Percentiles rank a stretch among this genome's conserved stretches.
phyloP scores from a whole-genome alignment of 2,329 filamentous ascomycete species.

The Canariomyces notabilis region DNA sequence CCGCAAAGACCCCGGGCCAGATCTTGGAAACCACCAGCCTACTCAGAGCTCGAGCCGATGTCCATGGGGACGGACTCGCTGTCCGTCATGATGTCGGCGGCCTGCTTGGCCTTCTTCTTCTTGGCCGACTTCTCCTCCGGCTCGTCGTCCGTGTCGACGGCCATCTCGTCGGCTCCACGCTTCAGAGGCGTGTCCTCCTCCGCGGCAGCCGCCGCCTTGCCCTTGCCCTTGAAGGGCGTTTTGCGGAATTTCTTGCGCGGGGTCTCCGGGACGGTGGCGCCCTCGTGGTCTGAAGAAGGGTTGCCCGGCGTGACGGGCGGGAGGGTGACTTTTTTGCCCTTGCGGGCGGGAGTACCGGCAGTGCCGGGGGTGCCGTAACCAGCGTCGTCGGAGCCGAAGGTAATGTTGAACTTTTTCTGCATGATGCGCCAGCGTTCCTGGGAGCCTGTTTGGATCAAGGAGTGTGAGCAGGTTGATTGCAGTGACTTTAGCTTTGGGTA shows the following conservation, averaged over 20 bases:
- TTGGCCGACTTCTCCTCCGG: slow-evolving; percentile 1
- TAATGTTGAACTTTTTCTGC: slow-evolving; percentile 9
- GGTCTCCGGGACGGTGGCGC: not conserved
- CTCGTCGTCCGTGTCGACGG: not conserved
- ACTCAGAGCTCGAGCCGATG: not conserved
- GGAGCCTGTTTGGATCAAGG: not conserved
- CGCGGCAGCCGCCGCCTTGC: not conserved
- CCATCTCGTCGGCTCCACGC: not conserved
- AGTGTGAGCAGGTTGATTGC: slow-evolving; percentile 1
- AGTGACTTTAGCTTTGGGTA: too few relatives aligned
- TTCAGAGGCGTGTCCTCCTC: too few relatives aligned
- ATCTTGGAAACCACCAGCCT: too few relatives aligned
- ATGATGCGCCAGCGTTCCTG: slow-evolving; percentile 18
- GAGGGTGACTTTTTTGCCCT: not conserved
- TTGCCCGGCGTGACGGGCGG: not conserved
- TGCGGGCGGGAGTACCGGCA: not conserved
- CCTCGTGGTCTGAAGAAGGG: not conserved
- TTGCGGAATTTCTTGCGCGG: not conserved
- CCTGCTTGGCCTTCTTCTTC: not conserved
- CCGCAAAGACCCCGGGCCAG: too few relatives aligned
- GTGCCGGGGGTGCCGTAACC: too few relatives aligned
- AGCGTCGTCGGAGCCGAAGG: not conserved
- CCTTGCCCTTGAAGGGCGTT: not conserved
- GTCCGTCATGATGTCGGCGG: not conserved
- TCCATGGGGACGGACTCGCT: not conserved